Evolutionary conservation across 306 rosid species (phyloP).

Genomic region (Pachyrhizus erosus): DNA sequence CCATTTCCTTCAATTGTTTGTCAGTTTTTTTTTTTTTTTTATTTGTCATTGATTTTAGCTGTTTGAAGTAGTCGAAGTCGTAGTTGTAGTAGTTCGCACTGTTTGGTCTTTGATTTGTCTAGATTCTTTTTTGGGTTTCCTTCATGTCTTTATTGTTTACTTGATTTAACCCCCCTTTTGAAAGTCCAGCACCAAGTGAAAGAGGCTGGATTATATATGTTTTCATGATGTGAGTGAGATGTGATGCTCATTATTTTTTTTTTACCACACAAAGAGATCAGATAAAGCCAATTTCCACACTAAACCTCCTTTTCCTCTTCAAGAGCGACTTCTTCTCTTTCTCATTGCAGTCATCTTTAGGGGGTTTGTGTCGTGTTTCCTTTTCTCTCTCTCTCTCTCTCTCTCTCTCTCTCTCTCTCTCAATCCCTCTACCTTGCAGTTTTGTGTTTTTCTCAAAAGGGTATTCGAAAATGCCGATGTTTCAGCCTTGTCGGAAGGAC

Average conservation of each 20-base stretch:
- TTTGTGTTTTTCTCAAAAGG: slow-evolving; percentile 9
- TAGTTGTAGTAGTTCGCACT: slow-evolving; percentile 40
- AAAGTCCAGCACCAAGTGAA: slow-evolving; percentile 61
- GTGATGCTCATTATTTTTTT: slow-evolving; percentile 55
- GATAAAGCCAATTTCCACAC: slow-evolving; percentile 51
- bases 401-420: not conserved
- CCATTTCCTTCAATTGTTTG: slow-evolving; percentile 37
- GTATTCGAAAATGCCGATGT: slow-evolving; percentile 71
- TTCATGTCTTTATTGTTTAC: slow-evolving; percentile 41
- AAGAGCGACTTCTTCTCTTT: slow-evolving; percentile 38
- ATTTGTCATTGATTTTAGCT: slow-evolving; percentile 37
- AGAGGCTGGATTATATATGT: slow-evolving; percentile 52
- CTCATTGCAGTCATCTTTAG: slow-evolving; percentile 40
- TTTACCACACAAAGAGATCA: slow-evolving; percentile 67
- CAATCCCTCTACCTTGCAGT: slow-evolving; percentile 9
- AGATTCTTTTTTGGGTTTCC: slow-evolving; percentile 30
- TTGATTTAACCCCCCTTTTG: slow-evolving; percentile 36
- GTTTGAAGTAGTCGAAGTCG: slow-evolving; percentile 7
- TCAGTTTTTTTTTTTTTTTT: slow-evolving; percentile 30
- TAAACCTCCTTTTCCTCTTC: slow-evolving; percentile 41
- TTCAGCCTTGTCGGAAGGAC: slow-evolving; percentile 60
- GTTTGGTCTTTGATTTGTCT: slow-evolving; percentile 54
- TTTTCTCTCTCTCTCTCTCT: not conserved
- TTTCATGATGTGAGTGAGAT: slow-evolving; percentile 57
- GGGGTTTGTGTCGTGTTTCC: not conserved